These are phyloP conservation scores for Stephania yunnanensis DNA, from an alignment of 164 flowering plant species.

Conservation along the genomic window DNA sequence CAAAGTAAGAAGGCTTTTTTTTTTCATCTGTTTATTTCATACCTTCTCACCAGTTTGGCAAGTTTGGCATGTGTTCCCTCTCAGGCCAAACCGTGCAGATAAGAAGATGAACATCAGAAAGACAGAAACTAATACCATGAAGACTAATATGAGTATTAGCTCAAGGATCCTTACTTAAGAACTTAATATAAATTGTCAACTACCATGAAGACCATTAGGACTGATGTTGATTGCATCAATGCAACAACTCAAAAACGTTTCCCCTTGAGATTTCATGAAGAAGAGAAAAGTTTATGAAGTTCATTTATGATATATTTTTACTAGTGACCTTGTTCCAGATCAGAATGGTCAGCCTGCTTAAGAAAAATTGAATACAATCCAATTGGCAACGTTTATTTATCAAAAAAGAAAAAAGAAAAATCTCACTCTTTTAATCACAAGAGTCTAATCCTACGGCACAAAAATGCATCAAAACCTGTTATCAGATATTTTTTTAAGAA, in stretches of 20 bases:
- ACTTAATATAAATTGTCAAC: neutral
- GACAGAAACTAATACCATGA: neutral
- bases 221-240: neutral
- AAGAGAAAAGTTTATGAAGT: no score
- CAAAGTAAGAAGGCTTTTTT: neutral
- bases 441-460: neutral
- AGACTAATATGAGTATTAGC: neutral
- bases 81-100: neutral
- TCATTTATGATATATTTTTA: no score
- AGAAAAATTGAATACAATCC: neutral
- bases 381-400: neutral
- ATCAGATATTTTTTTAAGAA: neutral
- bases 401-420: neutral
- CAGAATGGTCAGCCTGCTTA: neutral
- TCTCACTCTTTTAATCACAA: neutral
- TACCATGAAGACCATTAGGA: neutral
- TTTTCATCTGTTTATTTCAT: neutral
- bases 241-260: neutral
- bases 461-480: neutral
- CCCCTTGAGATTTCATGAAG: neutral
- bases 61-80: neutral
- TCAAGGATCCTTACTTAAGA: neutral
- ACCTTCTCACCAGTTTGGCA: neutral
- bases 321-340: neutral
- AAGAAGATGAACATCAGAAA: neutral